Conservation (phyloP, 805 yeast species). For the Candida sithepensis region DNA sequence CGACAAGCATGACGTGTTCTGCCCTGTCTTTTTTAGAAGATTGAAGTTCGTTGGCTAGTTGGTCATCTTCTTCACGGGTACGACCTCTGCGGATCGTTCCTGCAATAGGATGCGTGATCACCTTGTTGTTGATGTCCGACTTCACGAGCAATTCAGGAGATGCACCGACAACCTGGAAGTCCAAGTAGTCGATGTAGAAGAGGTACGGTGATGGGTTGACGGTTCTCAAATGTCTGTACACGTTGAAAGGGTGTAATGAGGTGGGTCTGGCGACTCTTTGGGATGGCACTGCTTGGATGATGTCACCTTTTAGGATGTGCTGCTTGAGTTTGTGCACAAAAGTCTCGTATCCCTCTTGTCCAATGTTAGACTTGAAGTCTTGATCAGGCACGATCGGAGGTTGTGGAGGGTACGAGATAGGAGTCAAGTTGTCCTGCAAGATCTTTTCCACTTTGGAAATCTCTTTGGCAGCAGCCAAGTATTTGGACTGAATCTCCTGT, state of each 20-base stretch:
- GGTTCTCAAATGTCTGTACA: conserved; percentile 88
- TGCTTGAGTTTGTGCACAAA: conserved; percentile 73
- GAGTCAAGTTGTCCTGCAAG: conserved; percentile 40
- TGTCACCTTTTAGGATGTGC: conserved; percentile 88
- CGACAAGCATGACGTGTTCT: conserved; percentile 98
- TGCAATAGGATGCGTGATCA: conserved; percentile 96
- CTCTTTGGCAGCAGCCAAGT: conserved; percentile 49
- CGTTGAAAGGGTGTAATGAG: conserved; percentile 91
- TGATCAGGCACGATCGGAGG: conserved; percentile 65
- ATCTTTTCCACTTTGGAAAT: conserved; percentile 54
- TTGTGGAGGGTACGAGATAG: conserved; percentile 68
- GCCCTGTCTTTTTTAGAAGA: conserved; percentile 88
- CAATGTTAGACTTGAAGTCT: conserved; percentile 81
- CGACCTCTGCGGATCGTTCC: conserved; percentile 92
- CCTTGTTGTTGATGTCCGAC: conserved; percentile 64
- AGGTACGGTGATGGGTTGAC: conserved; percentile 97
- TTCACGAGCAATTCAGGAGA: conserved; percentile 93
- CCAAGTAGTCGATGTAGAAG: conserved; percentile 88
- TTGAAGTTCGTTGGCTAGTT: conserved; percentile 68
- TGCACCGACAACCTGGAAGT: conserved; percentile 95
- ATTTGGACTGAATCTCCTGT: conserved; percentile 38
- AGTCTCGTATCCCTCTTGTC: conserved; percentile 86
- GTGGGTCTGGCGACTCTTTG: conserved; percentile 97
- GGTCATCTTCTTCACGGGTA: conserved; percentile 88
- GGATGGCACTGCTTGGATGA: conserved; percentile 97